These are phyloP conservation scores for Porcisia hertigi DNA, from an alignment of 208 protist species.

Conservation along the genomic window DNA sequence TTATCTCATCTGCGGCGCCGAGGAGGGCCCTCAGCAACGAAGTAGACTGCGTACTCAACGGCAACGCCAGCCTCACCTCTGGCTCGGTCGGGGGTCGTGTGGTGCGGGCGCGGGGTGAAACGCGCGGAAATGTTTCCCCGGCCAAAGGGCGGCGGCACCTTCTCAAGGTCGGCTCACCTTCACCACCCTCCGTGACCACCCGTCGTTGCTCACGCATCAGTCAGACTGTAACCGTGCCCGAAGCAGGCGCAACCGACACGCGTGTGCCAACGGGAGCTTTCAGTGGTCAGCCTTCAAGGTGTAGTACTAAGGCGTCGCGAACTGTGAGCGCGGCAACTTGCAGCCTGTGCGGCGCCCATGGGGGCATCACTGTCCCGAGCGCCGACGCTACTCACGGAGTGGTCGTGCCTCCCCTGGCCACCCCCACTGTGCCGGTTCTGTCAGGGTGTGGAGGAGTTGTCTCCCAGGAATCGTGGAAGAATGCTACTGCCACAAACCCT, in stretches of 20 bases:
- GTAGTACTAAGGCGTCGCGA: neutral
- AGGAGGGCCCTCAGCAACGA: neutral
- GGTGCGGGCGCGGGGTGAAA: neutral
- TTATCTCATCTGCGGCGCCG: neutral
- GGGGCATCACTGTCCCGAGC: neutral
- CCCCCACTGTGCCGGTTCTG: neutral
- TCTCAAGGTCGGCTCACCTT: neutral
- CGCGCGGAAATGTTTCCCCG: constrained; percentile 7
- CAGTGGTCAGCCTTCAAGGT: neutral
- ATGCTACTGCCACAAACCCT: neutral
- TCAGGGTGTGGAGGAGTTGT: too few species aligned
- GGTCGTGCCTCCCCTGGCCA: neutral
- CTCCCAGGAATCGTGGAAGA: neutral
- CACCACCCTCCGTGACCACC: neutral
- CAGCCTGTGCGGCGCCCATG: neutral
- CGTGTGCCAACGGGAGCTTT: neutral
- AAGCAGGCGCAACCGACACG: neutral
- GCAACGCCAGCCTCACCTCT: neutral
- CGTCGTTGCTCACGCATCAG: neutral
- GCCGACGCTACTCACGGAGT: neutral
- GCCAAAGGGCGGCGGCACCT: constrained; percentile 4
- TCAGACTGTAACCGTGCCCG: neutral
- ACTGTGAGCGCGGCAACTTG: neutral
- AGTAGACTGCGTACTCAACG: neutral
- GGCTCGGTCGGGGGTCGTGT: neutral